Conservation (phyloP, 768 basidiomycete genomes). For the Arthromyces matolae region DNA sequence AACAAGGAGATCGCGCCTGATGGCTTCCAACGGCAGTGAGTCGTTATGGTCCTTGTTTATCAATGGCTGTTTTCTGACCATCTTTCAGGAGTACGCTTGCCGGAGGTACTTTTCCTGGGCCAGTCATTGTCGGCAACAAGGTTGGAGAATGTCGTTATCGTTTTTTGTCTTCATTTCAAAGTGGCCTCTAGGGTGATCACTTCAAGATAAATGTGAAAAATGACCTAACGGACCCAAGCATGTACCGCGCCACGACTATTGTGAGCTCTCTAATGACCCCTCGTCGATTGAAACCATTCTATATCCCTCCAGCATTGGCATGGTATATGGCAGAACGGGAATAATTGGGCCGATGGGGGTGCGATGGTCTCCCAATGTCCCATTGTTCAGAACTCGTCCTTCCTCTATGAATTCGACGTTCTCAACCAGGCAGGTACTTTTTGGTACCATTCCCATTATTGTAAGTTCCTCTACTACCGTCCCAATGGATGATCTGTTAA, state of each 20-base stretch:
- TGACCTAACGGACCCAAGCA: conserved; percentile 2
- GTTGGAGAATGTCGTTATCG: neutral
- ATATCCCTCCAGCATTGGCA: conserved; percentile 35
- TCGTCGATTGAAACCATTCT: neutral
- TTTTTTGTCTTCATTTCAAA: neutral
- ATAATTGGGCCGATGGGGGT: conserved; percentile 38
- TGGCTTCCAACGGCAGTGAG: conserved; percentile 5
- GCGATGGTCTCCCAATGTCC: conserved; percentile 37
- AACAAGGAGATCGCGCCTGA: conserved; percentile 7
- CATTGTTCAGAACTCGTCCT: conserved; percentile 28
- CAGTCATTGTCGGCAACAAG: conserved; percentile 2
- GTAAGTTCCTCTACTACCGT: conserved; percentile 16
- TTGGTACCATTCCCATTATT: conserved; percentile 23
- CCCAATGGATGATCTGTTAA: neutral
- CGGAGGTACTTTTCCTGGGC: conserved; percentile 3
- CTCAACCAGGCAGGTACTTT: conserved; percentile 17
- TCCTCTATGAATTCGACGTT: conserved; percentile 31
- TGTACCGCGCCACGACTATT: conserved; percentile 7
- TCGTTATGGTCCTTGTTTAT: neutral
- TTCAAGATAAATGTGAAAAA: conserved; percentile 6
- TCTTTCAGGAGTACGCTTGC: conserved; percentile 1
- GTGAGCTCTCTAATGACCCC: neutral
- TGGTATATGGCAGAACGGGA: conserved; percentile 28
- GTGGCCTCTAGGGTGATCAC: neutral
- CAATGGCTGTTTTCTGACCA: neutral